phyloP scores from a whole-genome alignment of 73 alveolate genomes.

The Paramecium primaurelia region DNA sequence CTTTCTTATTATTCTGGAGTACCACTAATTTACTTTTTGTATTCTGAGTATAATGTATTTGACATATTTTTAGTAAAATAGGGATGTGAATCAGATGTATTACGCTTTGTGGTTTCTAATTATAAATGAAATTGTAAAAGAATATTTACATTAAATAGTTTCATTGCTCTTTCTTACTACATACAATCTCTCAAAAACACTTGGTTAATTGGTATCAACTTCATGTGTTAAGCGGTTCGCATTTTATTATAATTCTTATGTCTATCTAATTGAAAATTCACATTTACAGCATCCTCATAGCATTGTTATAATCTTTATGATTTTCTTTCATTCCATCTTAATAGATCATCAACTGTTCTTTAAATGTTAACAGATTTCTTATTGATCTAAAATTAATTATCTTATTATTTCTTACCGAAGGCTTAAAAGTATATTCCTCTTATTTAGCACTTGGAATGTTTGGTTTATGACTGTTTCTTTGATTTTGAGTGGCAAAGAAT shows the following conservation, averaged over 20 bases:
- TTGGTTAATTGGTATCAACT: background rate
- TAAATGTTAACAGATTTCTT: background rate
- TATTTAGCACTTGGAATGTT: background rate
- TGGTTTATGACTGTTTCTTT: background rate
- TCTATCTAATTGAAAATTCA: background rate
- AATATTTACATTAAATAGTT: background rate
- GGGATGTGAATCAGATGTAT: conserved; percentile 33
- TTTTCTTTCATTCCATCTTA: conserved; percentile 45
- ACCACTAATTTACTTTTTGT: background rate
- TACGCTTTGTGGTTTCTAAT: background rate
- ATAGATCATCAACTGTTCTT: conserved; percentile 42
- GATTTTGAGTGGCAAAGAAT: conserved; percentile 10
- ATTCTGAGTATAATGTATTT: background rate
- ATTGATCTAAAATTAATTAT: background rate
- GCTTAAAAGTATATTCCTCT: conserved; percentile 20
- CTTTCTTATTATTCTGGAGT: background rate
- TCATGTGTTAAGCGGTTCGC: background rate
- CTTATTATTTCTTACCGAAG: background rate
- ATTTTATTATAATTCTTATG: background rate
- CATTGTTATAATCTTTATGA: background rate
- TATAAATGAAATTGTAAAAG: background rate
- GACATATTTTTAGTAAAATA: conserved; percentile 30
- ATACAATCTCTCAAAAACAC: conserved; percentile 33
- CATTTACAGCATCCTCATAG: background rate
- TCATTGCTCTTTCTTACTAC: conserved; percentile 44